These are phyloP conservation scores for Calonectria pteridis DNA, from an alignment of 2,329 filamentous ascomycete species.

Conservation along the genomic window DNA sequence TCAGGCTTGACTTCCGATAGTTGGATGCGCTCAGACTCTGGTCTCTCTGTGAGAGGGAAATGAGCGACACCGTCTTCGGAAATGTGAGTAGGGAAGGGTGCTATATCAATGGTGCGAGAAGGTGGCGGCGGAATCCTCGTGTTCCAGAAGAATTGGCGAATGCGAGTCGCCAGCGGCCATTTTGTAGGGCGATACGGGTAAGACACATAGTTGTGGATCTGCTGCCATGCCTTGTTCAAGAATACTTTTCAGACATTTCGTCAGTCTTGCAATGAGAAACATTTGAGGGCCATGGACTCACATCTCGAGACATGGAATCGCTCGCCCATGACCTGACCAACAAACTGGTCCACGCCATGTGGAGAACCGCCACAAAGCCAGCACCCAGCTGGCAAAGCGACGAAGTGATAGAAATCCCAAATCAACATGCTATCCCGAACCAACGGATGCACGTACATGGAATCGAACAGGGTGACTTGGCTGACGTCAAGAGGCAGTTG, in stretches of 20 bases:
- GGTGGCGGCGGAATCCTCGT: slow-evolving; percentile 40
- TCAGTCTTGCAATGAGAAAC: background rate
- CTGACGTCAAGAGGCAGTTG: slow-evolving; percentile 48
- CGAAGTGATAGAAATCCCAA: slow-evolving; percentile 23
- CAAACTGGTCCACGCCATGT: slow-evolving; percentile 25
- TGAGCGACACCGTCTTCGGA: slow-evolving; percentile 48
- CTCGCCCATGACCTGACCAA: slow-evolving; percentile 42
- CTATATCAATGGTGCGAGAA: slow-evolving; percentile 45
- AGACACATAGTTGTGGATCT: slow-evolving; percentile 50
- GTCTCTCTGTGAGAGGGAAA: slow-evolving; percentile 47
- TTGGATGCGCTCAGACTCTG: slow-evolving; percentile 43
- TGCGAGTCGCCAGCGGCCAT: slow-evolving; percentile 40
- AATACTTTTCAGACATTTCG: slow-evolving; percentile 40
- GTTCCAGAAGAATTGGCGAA: slow-evolving; percentile 51
- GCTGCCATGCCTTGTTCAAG: slow-evolving; percentile 51
- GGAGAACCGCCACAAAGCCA: slow-evolving; percentile 22
- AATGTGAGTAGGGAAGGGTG: slow-evolving; percentile 50
- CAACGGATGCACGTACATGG: slow-evolving; percentile 55
- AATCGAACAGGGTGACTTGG: slow-evolving; percentile 56
- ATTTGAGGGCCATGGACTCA: slow-evolving; percentile 20
- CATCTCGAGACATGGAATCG: slow-evolving; percentile 42
- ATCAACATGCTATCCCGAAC: slow-evolving; percentile 29
- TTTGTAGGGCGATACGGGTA: slow-evolving; percentile 47
- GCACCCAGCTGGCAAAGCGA: slow-evolving; percentile 35
- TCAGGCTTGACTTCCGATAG: slow-evolving; percentile 49